Evolutionary conservation across 2,329 filamentous ascomycete species (phyloP).

Genomic region (Claviceps spartinae): DNA sequence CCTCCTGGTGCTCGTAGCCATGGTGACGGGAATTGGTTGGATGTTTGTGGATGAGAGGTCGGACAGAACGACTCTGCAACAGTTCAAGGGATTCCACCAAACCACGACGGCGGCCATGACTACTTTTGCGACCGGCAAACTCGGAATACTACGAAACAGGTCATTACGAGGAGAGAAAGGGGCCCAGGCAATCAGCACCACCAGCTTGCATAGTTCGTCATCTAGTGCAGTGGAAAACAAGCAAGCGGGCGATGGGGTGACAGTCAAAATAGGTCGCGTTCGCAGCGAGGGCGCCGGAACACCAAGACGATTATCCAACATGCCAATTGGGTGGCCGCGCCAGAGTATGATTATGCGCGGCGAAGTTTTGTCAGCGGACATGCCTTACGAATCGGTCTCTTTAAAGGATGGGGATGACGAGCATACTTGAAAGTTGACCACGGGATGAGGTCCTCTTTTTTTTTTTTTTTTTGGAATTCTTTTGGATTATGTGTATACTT

Average conservation of each 20-base stretch:
- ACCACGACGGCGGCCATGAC: slow-evolving; percentile 10
- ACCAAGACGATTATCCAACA: slow-evolving; percentile 19
- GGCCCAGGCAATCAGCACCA: neutral
- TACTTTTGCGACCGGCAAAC: slow-evolving; percentile 4
- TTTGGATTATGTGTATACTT: too few relatives aligned
- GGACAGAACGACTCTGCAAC: slow-evolving; percentile 18
- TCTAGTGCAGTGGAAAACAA: slow-evolving; percentile 11
- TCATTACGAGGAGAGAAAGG: slow-evolving; percentile 12
- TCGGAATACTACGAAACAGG: slow-evolving; percentile 1
- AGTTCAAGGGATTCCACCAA: slow-evolving; percentile 16
- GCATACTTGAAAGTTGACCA: too few relatives aligned
- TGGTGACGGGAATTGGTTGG: slow-evolving; percentile 39
- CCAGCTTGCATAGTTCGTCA: slow-evolving; percentile 11
- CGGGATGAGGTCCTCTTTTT: too few relatives aligned
- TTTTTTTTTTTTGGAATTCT: too few relatives aligned
- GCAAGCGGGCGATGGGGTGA: slow-evolving; percentile 5
- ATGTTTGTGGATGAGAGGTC: slow-evolving; percentile 35
- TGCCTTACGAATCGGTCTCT: neutral
- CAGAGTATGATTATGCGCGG: neutral
- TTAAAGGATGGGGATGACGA: too few relatives aligned
- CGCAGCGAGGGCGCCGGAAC: slow-evolving; percentile 9
- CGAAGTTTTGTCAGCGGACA: neutral
- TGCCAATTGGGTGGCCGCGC: slow-evolving; percentile 25
- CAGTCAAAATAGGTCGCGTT: slow-evolving; percentile 10
- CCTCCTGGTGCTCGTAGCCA: slow-evolving; percentile 36